Percentiles rank a stretch among this genome's conserved stretches.
Conservation (phyloP, 2,329 filamentous ascomycete species). For the Podosphaera fusca region DNA sequence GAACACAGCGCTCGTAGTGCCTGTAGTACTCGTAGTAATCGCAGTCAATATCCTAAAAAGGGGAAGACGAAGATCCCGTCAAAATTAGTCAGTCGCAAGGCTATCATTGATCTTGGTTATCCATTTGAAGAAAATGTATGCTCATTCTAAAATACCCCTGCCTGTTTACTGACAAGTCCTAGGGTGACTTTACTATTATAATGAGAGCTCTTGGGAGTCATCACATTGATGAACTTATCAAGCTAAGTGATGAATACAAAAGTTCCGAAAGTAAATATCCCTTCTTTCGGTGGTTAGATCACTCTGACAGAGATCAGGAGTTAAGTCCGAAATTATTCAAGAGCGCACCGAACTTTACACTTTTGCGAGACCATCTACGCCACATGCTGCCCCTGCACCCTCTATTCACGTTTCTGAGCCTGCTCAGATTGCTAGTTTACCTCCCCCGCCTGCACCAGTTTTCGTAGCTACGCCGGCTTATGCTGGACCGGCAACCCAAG, state of each 20-base stretch:
- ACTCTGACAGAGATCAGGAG: neutral
- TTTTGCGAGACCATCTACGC: neutral
- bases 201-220: constrained; percentile 68
- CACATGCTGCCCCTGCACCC: neutral
- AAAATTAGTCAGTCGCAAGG: constrained; percentile 55
- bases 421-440: neutral
- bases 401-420: neutral
- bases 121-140: constrained; percentile 68
- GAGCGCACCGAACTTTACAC: neutral
- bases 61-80: constrained; percentile 78
- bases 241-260: constrained; percentile 56
- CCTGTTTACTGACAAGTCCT: constrained; percentile 14
- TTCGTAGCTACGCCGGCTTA: neutral
- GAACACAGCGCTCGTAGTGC: constrained; percentile 7
- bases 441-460: neutral
- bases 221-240: constrained; percentile 77
- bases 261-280: constrained; percentile 22
- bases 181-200: constrained; percentile 65
- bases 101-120: constrained; percentile 65
- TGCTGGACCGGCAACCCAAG: neutral
- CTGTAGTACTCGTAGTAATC: constrained; percentile 24
- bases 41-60: constrained; percentile 49
- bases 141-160: constrained; percentile 1
- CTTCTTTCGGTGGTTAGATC: neutral
- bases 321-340: neutral